Percentiles rank a stretch among this genome's conserved stretches.
These are phyloP conservation scores for Ilyonectria mors-panacis DNA, from an alignment of 2,329 filamentous ascomycete species.

Conservation along the genomic window DNA sequence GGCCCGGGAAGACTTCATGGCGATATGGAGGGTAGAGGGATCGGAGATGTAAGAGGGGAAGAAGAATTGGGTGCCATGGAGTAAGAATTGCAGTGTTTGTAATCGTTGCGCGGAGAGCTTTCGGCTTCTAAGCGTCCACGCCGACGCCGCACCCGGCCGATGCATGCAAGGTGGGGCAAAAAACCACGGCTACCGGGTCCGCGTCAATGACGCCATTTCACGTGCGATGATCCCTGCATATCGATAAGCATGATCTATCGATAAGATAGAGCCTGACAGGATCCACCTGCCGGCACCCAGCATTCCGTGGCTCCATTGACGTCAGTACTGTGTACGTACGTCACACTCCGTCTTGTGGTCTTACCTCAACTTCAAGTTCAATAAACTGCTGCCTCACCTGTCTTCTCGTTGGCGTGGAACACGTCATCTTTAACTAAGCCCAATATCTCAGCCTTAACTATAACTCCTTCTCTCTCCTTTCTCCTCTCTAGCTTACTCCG, in stretches of 20 bases:
- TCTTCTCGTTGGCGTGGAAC: background rate
- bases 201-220: conserved; percentile 48
- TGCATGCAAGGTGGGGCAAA: conserved; percentile 34
- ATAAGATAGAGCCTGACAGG: too few species aligned
- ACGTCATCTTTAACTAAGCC: conserved; percentile 4
- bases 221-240: conserved; percentile 38
- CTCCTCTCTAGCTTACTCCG: conserved; percentile 2
- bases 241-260: too few species aligned
- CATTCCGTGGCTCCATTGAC: background rate
- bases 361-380: background rate
- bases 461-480: background rate
- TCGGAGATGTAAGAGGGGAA: background rate
- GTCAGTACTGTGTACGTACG: background rate
- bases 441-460: background rate
- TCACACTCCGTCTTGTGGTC: too few species aligned
- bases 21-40: background rate
- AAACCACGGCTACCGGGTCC: conserved; percentile 26
- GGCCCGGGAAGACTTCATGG: conserved; percentile 44
- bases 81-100: conserved; percentile 41
- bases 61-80: conserved; percentile 9
- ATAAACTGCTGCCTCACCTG: conserved; percentile 15
- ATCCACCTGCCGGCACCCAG: background rate
- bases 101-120: conserved; percentile 34
- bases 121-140: conserved; percentile 13
- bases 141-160: conserved; percentile 37